Evolutionary conservation across 1,284 basidiomycete species (phyloP), one percentile per base, ranked within the genome.

Genomic region (Malassezia pachydermatis): DNA sequence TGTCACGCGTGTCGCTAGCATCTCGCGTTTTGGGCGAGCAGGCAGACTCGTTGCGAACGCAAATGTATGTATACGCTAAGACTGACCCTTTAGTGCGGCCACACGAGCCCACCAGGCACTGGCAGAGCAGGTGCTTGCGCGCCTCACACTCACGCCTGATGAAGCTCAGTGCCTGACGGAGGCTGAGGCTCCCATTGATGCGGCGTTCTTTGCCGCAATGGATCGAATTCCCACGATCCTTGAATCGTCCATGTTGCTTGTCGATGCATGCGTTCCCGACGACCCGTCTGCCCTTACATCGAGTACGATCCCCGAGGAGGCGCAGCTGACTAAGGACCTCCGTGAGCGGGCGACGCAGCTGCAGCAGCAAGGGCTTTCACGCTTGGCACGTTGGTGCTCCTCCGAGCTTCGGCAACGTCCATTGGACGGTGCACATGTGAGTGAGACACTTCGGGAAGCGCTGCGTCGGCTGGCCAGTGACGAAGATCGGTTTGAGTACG

Each of bases 301-400:
- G 11, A 19, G 19, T 16, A 16, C 34, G 10, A 10, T 6, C 10
- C 34, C 28, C 22, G 27, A 23, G 5, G 17, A 16, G 13, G 41
- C 35, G 28, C 41, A 14, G 2, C 27, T 36, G 25, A 32, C 41
- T 3, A 6, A 14, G 14, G 41, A 46, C 9, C 5, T 52, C 9
- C 43, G 44, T 19, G 39, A 34, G 8, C 17, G 27, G 6, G 92
- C 86, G 0, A 81, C 84, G 0, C 76, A 81, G 9, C 80, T 87
- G 55, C 80, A 96, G 39, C 88, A 96, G 64, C 81, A 84, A 52
- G 89, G 83, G 1, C 90, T 88, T 71, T 81, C 86, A 50, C 95
- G 94, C 74, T 79, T 94, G 17, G 79, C 84, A 51, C 81, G 86
- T 41, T 94, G 86, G 81, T 81, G 82, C 72, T 79, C 82, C 3